Evolutionary conservation across 192 early-diverging fungal species (phyloP), one percentile per base, ranked within the genome.

Genomic region (Podila clonocystis): DNA sequence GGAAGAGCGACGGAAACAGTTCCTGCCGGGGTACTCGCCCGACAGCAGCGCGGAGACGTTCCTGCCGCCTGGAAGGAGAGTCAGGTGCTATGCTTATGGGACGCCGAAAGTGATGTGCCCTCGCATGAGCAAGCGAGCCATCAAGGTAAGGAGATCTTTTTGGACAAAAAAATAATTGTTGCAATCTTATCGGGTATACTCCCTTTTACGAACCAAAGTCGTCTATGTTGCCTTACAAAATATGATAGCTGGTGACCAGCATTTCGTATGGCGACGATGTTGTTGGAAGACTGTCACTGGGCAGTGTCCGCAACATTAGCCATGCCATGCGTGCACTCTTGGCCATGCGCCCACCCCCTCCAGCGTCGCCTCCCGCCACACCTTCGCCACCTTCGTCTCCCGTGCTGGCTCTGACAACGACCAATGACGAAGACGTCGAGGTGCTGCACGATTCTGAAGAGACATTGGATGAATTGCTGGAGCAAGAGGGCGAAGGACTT

Each of bases 1-100:
- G 9, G 75, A 66, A 50, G 57, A 30, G 41, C 12, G 41, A 1
- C 55, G 62, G 36, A 48, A 38, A 26, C 41, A 33, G 24, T 80
- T 68, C 52, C 30, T 80, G 50, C 77, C 77, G 4, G 77, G 77
- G 2, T 80, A 69, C 29, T 34, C 68, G 66, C 70, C 70, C 13
- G 45, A 50, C 12, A 58, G 50, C 13, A 59, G 57, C 31, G 58
- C 60, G 0, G 76, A 72, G 29, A 67, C 71, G 26, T 80, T 73
- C 62, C 62, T 88, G 28, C 87, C 87, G 48, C 71, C 82, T 15
- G 83, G 83, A 58, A 68, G 85, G 1, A 74, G 80, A 29, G 82
- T 88, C 29, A 74, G 85, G 13, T 78, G 79, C 29, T 86, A 84
- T 78, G 84, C 82, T 0, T 86, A 85, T 58, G 86, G 82, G 0